A percentile compares a stretch with the other conserved stretches of the same genome.
phyloP scores from a whole-genome alignment of 2,329 filamentous ascomycete genomes.

The Scytalidium lignicola region DNA sequence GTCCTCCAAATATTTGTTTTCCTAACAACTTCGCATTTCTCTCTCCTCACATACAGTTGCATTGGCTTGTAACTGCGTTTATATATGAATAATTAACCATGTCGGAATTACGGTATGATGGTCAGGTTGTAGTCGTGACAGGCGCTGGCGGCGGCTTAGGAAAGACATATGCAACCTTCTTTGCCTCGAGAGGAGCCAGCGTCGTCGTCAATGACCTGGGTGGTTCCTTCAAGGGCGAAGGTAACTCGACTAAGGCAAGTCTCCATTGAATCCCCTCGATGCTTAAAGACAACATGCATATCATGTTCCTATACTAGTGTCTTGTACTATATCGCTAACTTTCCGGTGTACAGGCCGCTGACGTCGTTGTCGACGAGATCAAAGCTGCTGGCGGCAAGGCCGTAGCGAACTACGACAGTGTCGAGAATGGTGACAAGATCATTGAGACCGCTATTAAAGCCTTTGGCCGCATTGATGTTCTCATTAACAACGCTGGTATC shows the following conservation, averaged over 20 bases:
- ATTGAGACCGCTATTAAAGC: conserved; percentile 80
- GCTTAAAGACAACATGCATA: background rate
- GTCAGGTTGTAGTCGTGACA: conserved; percentile 84
- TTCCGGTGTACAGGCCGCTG: conserved; percentile 59
- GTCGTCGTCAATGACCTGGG: conserved; percentile 97
- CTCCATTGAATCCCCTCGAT: background rate
- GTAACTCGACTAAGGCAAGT: conserved; percentile 73
- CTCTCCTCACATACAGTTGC: background rate
- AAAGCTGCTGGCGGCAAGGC: conserved; percentile 88
- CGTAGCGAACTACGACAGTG: conserved; percentile 94
- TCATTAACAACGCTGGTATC: conserved; percentile 98
- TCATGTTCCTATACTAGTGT: background rate
- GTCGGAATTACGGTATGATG: conserved; percentile 71
- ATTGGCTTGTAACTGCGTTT: conserved; percentile 2
- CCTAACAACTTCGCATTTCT: background rate
- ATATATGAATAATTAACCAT: conserved; percentile 32
- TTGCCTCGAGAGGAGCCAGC: conserved; percentile 82
- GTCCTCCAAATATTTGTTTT: background rate
- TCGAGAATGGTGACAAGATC: conserved; percentile 89
- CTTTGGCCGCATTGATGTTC: conserved; percentile 84
- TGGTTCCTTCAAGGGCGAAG: conserved; percentile 89
- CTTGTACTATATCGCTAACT: background rate
- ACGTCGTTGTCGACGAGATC: conserved; percentile 79
- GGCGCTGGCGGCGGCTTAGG: conserved; percentile 80
- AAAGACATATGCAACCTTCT: conserved; percentile 82